Conservation (phyloP, 345 rosid species). For the Brassica cretica region DNA sequence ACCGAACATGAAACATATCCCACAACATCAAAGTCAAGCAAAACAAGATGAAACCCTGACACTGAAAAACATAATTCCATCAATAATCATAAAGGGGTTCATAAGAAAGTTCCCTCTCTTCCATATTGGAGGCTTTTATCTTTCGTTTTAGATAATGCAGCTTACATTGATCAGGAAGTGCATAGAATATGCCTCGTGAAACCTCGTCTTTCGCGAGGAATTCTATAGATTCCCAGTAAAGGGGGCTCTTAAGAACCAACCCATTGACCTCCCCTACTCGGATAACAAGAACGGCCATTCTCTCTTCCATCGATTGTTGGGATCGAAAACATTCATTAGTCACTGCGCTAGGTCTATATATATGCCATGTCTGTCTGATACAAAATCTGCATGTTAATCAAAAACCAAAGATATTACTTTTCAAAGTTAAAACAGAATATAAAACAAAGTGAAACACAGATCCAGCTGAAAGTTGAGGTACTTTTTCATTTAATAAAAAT, state of each 20-base stretch:
- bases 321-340: not conserved
- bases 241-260: constrained; percentile 1
- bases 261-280: not conserved
- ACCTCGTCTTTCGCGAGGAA: not conserved
- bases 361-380: not conserved
- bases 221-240: constrained; percentile 11
- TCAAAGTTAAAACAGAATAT: not conserved
- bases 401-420: not conserved
- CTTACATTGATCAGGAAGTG: constrained; percentile 16
- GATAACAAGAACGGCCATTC: not conserved
- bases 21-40: constrained; percentile 15
- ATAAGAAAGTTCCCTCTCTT: not conserved
- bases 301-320: not conserved
- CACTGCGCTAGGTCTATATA: not conserved
- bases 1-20: not conserved
- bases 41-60: not conserved
- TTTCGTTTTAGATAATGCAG: constrained; percentile 20
- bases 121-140: not conserved
- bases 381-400: not conserved
- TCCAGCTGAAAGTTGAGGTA: not conserved
- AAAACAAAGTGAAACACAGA: not conserved
- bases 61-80: not conserved
- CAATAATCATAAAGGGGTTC: not conserved
- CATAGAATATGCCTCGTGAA: constrained; percentile 25
- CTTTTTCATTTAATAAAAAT: not conserved